A percentile compares a stretch with the other conserved stretches of the same genome.
Conservation (phyloP, 176 grass and related monocot genomes). For the Poa annua region DNA sequence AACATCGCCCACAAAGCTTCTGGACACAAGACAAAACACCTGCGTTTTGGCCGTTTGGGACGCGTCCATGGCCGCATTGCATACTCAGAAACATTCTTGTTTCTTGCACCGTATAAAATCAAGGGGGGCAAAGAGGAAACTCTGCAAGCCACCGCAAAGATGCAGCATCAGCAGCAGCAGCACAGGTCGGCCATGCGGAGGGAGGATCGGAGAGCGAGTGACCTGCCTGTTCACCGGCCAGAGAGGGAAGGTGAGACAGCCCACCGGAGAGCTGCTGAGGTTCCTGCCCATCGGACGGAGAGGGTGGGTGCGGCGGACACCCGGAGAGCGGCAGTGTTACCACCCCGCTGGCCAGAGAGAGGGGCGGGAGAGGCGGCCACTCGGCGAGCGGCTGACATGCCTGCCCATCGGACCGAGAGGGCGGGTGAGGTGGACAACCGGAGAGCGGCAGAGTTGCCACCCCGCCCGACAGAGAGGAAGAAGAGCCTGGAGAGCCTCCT, state of each 20-base stretch:
- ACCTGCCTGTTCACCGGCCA: not conserved
- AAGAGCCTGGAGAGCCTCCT: slow-evolving; percentile 67
- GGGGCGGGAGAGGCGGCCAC: not conserved
- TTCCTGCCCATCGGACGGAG: not conserved
- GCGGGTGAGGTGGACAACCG: not conserved
- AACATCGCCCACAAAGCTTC: slow-evolving; percentile 53
- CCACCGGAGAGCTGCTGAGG: not conserved
- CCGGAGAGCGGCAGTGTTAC: slow-evolving; percentile 20
- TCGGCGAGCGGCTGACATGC: slow-evolving; percentile 1
- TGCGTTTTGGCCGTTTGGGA: slow-evolving; percentile 15
- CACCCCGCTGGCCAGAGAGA: not conserved
- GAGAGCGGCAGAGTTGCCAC: slow-evolving; percentile 19
- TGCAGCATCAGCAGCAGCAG: slow-evolving; percentile 30
- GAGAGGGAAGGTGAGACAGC: slow-evolving; percentile 14
- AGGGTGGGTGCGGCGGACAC: not conserved
- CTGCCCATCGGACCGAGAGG: not conserved
- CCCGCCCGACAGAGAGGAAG: slow-evolving; percentile 18
- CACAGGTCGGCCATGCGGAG: slow-evolving; percentile 21
- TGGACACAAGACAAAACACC: not conserved
- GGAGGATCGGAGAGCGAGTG: not conserved
- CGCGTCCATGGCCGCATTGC: slow-evolving; percentile 16
- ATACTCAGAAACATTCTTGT: slow-evolving; percentile 52
- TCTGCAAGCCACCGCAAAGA: not conserved
- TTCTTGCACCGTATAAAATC: slow-evolving; percentile 35
- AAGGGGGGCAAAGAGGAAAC: not conserved